Percentiles rank a stretch among this genome's conserved stretches.
phyloP scores from a whole-genome alignment of 2,329 filamentous ascomycete genomes.

The Dothideomycetes sp. region DNA sequence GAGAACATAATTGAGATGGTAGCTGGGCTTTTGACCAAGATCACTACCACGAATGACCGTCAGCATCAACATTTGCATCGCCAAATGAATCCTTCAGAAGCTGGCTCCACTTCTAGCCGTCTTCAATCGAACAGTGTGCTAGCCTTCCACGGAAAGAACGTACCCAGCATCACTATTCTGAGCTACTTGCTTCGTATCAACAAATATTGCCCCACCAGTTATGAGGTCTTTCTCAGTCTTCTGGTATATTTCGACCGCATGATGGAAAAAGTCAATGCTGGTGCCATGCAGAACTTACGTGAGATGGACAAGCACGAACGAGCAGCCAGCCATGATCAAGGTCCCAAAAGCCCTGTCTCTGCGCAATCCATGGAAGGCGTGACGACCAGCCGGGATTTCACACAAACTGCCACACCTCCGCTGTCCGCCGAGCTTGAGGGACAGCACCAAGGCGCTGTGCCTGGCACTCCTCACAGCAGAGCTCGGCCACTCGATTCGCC shows the following conservation, averaged over 20 bases:
- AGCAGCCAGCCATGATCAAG: conserved; percentile 18
- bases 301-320: conserved; percentile 40
- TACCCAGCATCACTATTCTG: conserved; percentile 90
- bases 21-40: conserved; percentile 88
- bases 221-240: conserved; percentile 91
- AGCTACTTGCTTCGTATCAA: conserved; percentile 95
- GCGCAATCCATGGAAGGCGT: conserved; percentile 22
- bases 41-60: conserved; percentile 89
- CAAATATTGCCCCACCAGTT: conserved; percentile 97
- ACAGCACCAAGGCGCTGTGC: conserved; percentile 24
- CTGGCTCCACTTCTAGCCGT: conserved; percentile 48
- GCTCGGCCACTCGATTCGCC: conserved; percentile 22
- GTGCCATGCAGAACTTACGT: conserved; percentile 58
- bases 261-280: conserved; percentile 88
- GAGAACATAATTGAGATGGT: conserved; percentile 99
- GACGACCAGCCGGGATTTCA: conserved; percentile 22
- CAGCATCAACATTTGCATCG: conserved; percentile 88
- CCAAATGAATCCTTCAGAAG: conserved; percentile 53
- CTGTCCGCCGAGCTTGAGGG: conserved; percentile 40
- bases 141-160: conserved; percentile 96
- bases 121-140: conserved; percentile 65
- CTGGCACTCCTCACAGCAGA: conserved; percentile 30
- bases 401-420: conserved; percentile 40
- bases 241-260: conserved; percentile 98
- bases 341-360: conserved; percentile 13